phyloP scores from a whole-genome alignment of 768 basidiomycete species.

The Thelephora aurantiotincta region DNA sequence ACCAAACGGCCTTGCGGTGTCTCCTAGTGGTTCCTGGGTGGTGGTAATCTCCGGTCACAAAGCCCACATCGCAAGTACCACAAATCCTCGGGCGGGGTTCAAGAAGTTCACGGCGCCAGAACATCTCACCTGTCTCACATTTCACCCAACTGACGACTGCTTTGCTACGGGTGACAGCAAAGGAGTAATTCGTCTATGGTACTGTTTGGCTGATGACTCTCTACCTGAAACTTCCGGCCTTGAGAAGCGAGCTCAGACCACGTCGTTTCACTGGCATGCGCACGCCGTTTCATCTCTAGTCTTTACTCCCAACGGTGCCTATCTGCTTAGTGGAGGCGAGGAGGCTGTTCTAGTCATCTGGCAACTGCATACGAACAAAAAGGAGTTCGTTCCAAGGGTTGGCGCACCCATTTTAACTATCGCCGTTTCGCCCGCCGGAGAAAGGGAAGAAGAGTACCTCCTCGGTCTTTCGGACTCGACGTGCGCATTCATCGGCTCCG shows the following conservation, averaged over 20 bases:
- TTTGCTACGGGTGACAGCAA: conserved; percentile 89
- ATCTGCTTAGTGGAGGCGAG: conserved; percentile 87
- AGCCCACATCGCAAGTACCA: conserved; percentile 55
- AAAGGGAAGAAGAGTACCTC: conserved; percentile 74
- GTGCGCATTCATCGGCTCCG: conserved; percentile 59
- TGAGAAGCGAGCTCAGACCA: conserved; percentile 73
- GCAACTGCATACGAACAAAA: conserved; percentile 81
- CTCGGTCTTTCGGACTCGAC: conserved; percentile 74
- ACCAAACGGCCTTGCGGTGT: conserved; percentile 53
- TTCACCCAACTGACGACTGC: conserved; percentile 83
- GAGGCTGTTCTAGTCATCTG: conserved; percentile 95
- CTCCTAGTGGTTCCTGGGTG: conserved; percentile 66
- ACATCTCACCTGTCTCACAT: conserved; percentile 66
- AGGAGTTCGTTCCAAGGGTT: conserved; percentile 85
- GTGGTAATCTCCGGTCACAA: conserved; percentile 65
- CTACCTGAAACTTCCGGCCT: conserved; percentile 36
- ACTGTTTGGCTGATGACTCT: conserved; percentile 61
- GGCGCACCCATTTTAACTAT: conserved; percentile 76
- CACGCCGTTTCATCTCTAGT: conserved; percentile 79
- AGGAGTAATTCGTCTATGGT: conserved; percentile 84
- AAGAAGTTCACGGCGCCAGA: conserved; percentile 78
- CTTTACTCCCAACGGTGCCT: conserved; percentile 85
- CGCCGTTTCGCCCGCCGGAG: conserved; percentile 34
- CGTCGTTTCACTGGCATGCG: conserved; percentile 91
- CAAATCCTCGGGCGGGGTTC: conserved; percentile 48